Conservation (phyloP, 176 grass and related monocot genomes). For the Carex scoparia region DNA sequence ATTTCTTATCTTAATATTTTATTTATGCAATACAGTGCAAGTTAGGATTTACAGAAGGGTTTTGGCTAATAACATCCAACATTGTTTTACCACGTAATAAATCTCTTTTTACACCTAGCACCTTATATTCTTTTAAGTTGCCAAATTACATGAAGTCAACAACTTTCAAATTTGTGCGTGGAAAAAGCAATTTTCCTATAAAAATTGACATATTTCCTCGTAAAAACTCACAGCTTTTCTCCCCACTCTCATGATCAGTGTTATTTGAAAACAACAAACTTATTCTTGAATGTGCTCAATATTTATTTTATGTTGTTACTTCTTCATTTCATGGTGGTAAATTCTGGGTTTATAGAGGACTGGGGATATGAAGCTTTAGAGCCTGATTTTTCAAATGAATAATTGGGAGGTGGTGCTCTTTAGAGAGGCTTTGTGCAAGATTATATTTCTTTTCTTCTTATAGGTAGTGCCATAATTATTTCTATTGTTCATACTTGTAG, state of each 20-base stretch:
- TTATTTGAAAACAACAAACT: neutral
- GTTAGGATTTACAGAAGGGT: neutral
- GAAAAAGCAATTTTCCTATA: neutral
- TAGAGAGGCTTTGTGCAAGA: constrained; percentile 78
- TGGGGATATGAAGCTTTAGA: constrained; percentile 67
- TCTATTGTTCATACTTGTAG: constrained; percentile 11
- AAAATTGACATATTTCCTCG: neutral
- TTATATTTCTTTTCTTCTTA: constrained; percentile 40
- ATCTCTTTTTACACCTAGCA: too few species aligned
- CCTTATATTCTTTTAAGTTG: too few species aligned
- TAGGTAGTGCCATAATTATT: constrained; percentile 20
- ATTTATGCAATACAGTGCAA: neutral
- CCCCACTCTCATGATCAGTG: neutral
- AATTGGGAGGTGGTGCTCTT: constrained; percentile 91
- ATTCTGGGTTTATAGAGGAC: constrained; percentile 84
- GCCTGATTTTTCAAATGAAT: constrained; percentile 92
- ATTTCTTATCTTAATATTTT: neutral
- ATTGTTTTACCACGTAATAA: neutral
- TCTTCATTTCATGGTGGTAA: constrained; percentile 64
- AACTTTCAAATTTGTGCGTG: too few species aligned
- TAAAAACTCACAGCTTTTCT: neutral
- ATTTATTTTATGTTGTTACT: too few species aligned
- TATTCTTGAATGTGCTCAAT: too few species aligned
- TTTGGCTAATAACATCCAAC: neutral
- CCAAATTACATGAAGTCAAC: too few species aligned